Percentiles rank a stretch among this genome's conserved stretches.
phyloP scores from a whole-genome alignment of 208 protist genomes.

The Leptomonas seymouri region DNA sequence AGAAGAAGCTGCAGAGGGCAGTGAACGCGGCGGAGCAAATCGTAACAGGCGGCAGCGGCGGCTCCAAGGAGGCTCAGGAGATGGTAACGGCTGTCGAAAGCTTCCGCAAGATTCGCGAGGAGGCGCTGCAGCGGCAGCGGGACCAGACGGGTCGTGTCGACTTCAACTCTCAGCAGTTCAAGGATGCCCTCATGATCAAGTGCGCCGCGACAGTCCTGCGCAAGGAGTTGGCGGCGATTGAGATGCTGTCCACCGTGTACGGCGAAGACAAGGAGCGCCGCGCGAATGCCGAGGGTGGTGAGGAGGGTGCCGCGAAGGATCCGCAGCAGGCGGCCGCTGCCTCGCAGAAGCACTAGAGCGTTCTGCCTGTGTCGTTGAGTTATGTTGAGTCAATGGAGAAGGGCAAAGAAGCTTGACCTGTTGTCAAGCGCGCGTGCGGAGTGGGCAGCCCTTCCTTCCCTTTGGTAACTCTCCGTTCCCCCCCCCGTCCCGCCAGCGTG shows the following conservation, averaged over 20 bases:
- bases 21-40: conserved; percentile 30
- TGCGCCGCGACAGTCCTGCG: conserved; percentile 57
- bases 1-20: conserved; percentile 32
- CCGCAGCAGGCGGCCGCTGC: conserved; percentile 15
- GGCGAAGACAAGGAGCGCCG: conserved; percentile 29
- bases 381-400: no score
- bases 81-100: conserved; percentile 37
- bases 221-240: conserved; percentile 63
- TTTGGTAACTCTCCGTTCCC: neutral
- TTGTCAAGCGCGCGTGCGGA: neutral
- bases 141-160: conserved; percentile 59
- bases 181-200: conserved; percentile 90
- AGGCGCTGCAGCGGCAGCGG: conserved; percentile 52
- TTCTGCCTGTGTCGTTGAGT: no score
- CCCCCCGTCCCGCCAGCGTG: neutral
- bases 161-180: conserved; percentile 76
- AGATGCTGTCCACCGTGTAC: conserved; percentile 50
- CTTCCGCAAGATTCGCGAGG: conserved; percentile 44
- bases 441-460: neutral
- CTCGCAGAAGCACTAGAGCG: conserved; percentile 16
- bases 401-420: no score
- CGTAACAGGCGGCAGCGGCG: conserved; percentile 36
- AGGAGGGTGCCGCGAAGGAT: conserved; percentile 19
- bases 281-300: conserved; percentile 11
- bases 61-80: conserved; percentile 35